These are phyloP conservation scores for Candida dendrica DNA, from an alignment of 805 yeast genomes.

Conservation along the genomic window DNA sequence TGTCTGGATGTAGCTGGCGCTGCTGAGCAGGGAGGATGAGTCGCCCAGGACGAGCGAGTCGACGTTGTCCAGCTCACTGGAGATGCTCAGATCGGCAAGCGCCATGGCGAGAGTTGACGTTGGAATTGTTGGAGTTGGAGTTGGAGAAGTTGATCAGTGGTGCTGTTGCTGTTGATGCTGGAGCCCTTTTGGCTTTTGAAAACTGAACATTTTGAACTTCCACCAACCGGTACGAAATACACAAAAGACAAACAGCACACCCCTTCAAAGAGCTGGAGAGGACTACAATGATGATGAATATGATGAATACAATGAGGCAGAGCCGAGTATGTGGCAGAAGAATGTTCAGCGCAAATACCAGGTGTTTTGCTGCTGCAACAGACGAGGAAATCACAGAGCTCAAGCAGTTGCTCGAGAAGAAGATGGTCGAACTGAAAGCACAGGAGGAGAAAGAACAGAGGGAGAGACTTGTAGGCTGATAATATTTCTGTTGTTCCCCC, in stretches of 20 bases:
- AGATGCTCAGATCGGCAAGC: background rate
- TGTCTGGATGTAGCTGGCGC: background rate
- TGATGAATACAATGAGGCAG: too few species aligned
- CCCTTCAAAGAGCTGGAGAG: too few species aligned
- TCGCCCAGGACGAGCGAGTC: background rate
- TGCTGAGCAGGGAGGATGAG: conserved; percentile 1
- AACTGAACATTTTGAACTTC: too few species aligned
- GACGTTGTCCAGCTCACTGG: background rate
- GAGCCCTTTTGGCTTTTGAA: too few species aligned
- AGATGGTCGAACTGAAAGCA: conserved; percentile 1
- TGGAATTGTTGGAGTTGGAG: background rate
- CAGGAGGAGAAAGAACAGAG: conserved; percentile 6
- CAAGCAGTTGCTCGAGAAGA: background rate
- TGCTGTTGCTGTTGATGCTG: too few species aligned
- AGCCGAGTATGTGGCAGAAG: background rate
- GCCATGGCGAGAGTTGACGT: background rate
- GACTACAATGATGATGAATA: too few species aligned
- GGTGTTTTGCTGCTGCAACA: background rate
- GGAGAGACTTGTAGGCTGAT: conserved; percentile 5
- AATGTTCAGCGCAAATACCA: background rate
- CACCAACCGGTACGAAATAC: too few species aligned
- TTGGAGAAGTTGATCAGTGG: background rate
- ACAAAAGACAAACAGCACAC: too few species aligned
- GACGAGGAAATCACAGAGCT: conserved; percentile 1
- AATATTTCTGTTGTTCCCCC: too few species aligned